Percentiles rank a stretch among this genome's conserved stretches.
Evolutionary conservation across 768 basidiomycete genomes (phyloP).

Genomic region (Gloeopeniophorella convolvens): DNA sequence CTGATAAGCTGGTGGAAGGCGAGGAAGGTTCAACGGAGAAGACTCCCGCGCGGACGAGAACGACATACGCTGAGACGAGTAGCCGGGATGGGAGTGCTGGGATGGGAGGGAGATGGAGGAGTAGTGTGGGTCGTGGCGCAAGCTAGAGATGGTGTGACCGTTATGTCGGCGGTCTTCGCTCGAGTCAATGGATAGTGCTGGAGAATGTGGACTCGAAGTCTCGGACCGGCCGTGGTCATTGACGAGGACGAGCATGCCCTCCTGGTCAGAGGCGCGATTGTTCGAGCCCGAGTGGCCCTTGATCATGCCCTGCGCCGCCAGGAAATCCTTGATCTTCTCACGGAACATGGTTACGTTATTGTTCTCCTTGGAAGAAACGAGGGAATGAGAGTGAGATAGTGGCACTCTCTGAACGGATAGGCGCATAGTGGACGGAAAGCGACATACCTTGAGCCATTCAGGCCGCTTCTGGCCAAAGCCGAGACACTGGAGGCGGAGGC

Average conservation of each 20-base stretch:
- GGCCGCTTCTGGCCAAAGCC: conserved; percentile 83
- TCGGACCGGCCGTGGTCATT: conserved; percentile 34
- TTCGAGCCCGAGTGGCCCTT: conserved; percentile 78
- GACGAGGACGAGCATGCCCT: conserved; percentile 47
- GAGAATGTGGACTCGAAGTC: conserved; percentile 34
- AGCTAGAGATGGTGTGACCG: conserved; percentile 28
- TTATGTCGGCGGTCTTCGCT: conserved; percentile 32
- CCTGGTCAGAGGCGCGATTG: conserved; percentile 50
- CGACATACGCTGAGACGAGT: conserved; percentile 18
- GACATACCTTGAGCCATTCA: conserved; percentile 72
- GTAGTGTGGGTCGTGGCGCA: conserved; percentile 28
- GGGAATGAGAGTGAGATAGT: conserved; percentile 1
- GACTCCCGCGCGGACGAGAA: conserved; percentile 19
- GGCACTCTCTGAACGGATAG: no score
- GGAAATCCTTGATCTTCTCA: conserved; percentile 72
- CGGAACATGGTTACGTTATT: conserved; percentile 61
- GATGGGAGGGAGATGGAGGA: conserved; percentile 18
- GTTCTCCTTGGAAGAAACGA: conserved; percentile 47
- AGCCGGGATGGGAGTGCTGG: conserved; percentile 19
- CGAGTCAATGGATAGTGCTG: conserved; percentile 42
- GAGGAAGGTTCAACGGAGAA: conserved; percentile 19
- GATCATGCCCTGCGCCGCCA: conserved; percentile 82
- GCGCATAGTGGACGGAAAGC: conserved; percentile 4
- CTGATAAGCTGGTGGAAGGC: conserved; percentile 20
- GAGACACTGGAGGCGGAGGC: conserved; percentile 76